Conservation (phyloP, 2,329 filamentous ascomycete genomes). For the Akanthomyces muscarius region DNA sequence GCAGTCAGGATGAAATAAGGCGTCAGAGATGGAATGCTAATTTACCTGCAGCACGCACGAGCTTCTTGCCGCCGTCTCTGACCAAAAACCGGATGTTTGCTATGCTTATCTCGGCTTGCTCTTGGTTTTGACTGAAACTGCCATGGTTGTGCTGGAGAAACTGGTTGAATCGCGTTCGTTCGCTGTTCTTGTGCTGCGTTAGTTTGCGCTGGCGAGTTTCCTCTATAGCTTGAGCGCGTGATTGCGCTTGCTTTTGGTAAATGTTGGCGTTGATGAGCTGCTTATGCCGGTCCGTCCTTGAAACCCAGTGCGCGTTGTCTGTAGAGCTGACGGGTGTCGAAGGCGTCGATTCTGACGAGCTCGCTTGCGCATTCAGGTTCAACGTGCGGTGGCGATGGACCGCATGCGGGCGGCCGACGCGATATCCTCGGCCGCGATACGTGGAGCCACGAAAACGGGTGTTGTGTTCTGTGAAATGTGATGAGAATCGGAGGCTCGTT, state of each 20-base stretch:
- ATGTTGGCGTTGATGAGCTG: slow-evolving; percentile 79
- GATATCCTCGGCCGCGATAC: slow-evolving; percentile 34
- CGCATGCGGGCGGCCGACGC: slow-evolving; percentile 33
- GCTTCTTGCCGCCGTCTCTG: slow-evolving; percentile 74
- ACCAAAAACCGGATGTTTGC: slow-evolving; percentile 72
- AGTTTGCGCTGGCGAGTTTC: slow-evolving; percentile 59
- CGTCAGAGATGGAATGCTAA: slow-evolving; percentile 11
- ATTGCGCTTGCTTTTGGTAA: slow-evolving; percentile 69
- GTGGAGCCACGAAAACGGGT: slow-evolving; percentile 31
- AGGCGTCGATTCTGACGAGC: slow-evolving; percentile 35
- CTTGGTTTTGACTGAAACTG: slow-evolving; percentile 27
- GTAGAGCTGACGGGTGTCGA: slow-evolving; percentile 32
- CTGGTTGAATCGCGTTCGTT: slow-evolving; percentile 53
- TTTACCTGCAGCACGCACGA: slow-evolving; percentile 68
- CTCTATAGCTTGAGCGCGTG: slow-evolving; percentile 66
- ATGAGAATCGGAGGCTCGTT: background rate
- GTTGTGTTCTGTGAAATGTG: slow-evolving; percentile 26
- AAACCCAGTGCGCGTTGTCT: slow-evolving; percentile 53
- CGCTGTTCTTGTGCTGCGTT: slow-evolving; percentile 48
- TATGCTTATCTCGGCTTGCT: slow-evolving; percentile 60
- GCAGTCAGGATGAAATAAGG: background rate
- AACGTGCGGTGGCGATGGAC: slow-evolving; percentile 52
- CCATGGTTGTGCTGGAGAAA: slow-evolving; percentile 29
- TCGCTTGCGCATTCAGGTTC: slow-evolving; percentile 52
- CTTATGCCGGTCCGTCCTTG: slow-evolving; percentile 70